These are phyloP conservation scores for Vitis amurensis DNA, from an alignment of 164 flowering plant genomes.

Conservation along the genomic window DNA sequence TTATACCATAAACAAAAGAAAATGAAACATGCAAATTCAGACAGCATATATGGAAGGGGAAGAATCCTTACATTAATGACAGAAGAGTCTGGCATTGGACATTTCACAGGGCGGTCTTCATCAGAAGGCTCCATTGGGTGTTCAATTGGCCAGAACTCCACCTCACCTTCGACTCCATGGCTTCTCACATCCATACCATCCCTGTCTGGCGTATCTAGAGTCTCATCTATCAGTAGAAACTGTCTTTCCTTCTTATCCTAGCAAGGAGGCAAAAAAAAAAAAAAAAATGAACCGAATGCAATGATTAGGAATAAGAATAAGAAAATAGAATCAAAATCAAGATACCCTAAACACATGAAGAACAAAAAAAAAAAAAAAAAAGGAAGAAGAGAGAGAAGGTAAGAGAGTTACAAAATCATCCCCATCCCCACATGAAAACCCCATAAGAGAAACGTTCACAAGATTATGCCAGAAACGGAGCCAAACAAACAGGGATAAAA, in stretches of 20 bases:
- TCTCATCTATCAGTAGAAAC: slow-evolving; percentile 12
- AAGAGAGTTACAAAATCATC: slow-evolving; percentile 28
- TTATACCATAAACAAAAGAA: background rate
- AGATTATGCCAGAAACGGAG: slow-evolving; percentile 10
- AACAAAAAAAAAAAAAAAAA: background rate
- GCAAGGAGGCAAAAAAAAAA: background rate
- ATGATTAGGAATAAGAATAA: background rate
- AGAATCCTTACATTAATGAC: slow-evolving; percentile 32
- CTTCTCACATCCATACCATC: slow-evolving; percentile 8
- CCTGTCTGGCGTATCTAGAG: slow-evolving; percentile 4
- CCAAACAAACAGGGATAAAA: slow-evolving; percentile 6
- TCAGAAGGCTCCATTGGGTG: slow-evolving; percentile 49
- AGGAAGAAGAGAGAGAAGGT: background rate
- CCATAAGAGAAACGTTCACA: slow-evolving; percentile 20
- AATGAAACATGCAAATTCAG: background rate
- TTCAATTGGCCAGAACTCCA: slow-evolving; percentile 48
- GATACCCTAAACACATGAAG: background rate
- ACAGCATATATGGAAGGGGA: background rate
- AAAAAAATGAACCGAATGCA: background rate
- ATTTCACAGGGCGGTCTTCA: slow-evolving; percentile 58
- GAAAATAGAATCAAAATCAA: background rate
- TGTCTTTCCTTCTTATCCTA: slow-evolving; percentile 26
- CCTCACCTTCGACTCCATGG: slow-evolving; percentile 24
- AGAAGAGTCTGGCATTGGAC: slow-evolving; percentile 60
- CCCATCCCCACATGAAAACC: slow-evolving; percentile 39